phyloP scores from a whole-genome alignment of 2,329 filamentous ascomycete genomes.

The Aureobasidium sp. region DNA sequence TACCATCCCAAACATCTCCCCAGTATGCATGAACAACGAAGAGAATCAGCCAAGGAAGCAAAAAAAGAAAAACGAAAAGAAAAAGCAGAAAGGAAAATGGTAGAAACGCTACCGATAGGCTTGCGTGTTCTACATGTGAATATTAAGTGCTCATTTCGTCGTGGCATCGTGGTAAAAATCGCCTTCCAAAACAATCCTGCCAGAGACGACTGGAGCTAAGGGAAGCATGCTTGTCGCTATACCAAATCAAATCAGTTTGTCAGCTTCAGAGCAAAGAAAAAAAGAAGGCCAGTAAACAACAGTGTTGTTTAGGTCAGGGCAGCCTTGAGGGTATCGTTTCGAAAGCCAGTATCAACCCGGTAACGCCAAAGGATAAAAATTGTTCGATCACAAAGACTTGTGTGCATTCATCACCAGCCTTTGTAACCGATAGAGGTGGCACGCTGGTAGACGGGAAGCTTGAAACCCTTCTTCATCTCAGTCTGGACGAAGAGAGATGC shows the following conservation, averaged over 20 bases:
- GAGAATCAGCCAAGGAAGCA: neutral
- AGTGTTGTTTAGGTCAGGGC: neutral
- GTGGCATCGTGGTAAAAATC: slow-evolving; percentile 8
- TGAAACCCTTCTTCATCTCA: slow-evolving; percentile 57
- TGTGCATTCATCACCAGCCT: slow-evolving; percentile 3
- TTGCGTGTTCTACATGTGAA: neutral
- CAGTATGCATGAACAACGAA: slow-evolving; percentile 4
- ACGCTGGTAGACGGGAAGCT: slow-evolving; percentile 27
- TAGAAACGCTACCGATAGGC: neutral
- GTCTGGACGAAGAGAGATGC: slow-evolving; percentile 71
- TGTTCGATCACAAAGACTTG: neutral
- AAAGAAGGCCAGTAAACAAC: neutral
- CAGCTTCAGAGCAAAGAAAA: neutral
- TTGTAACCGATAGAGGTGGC: slow-evolving; percentile 13
- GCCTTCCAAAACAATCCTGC: neutral
- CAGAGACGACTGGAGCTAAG: neutral
- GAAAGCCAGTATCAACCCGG: neutral
- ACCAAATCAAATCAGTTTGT: neutral
- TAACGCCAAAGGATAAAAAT: neutral
- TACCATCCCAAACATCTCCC: neutral
- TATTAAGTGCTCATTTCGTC: slow-evolving; percentile 12
- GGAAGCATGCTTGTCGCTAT: neutral
- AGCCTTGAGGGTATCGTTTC: slow-evolving; percentile 11
- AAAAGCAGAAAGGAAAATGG: neutral
- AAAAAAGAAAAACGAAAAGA: neutral